Evolutionary conservation across 495 filamentous ascomycete species (phyloP).

Genomic region (Xylaria venustula): DNA sequence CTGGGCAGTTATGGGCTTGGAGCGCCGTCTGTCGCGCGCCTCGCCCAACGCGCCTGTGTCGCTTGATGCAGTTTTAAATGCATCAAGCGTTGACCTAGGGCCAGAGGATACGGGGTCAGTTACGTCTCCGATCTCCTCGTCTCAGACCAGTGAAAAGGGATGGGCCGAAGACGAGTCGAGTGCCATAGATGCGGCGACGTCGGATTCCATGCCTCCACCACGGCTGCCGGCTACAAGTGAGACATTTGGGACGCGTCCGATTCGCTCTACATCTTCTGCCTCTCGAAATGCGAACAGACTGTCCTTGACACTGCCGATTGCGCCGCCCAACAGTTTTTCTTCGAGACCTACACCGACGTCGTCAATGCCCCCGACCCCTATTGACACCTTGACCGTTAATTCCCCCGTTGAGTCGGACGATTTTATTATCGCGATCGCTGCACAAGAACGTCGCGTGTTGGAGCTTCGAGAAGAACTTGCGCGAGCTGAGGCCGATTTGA

Average conservation of each 20-base stretch:
- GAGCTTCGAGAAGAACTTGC: slow-evolving; percentile 86
- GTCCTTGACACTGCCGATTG: slow-evolving; percentile 77
- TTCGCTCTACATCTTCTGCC: slow-evolving; percentile 52
- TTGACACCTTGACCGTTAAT: slow-evolving; percentile 35
- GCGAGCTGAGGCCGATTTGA: slow-evolving; percentile 75
- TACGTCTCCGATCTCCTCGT: slow-evolving; percentile 9
- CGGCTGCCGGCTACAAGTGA: slow-evolving; percentile 16
- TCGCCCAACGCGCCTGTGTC: slow-evolving; percentile 24
- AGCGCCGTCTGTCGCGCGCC: slow-evolving; percentile 21
- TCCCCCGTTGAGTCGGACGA: slow-evolving; percentile 66
- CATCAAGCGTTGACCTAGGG: slow-evolving; percentile 20
- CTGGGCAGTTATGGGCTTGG: slow-evolving; percentile 24
- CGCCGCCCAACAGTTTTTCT: slow-evolving; percentile 38
- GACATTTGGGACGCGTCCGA: slow-evolving; percentile 45
- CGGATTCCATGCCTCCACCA: slow-evolving; percentile 25
- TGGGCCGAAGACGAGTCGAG: slow-evolving; percentile 19
- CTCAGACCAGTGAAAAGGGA: slow-evolving; percentile 18
- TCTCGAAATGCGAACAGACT: slow-evolving; percentile 70
- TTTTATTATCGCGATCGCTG: slow-evolving; percentile 86
- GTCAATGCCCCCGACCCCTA: slow-evolving; percentile 48
- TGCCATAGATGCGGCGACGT: slow-evolving; percentile 19
- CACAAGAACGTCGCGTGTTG: slow-evolving; percentile 88
- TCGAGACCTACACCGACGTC: slow-evolving; percentile 44
- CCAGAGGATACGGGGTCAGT: slow-evolving; percentile 16
- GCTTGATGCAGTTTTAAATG: slow-evolving; percentile 33